Evolutionary conservation across 2,329 filamentous ascomycete species (phyloP).

Genomic region (Diaporthe aspalathi): DNA sequence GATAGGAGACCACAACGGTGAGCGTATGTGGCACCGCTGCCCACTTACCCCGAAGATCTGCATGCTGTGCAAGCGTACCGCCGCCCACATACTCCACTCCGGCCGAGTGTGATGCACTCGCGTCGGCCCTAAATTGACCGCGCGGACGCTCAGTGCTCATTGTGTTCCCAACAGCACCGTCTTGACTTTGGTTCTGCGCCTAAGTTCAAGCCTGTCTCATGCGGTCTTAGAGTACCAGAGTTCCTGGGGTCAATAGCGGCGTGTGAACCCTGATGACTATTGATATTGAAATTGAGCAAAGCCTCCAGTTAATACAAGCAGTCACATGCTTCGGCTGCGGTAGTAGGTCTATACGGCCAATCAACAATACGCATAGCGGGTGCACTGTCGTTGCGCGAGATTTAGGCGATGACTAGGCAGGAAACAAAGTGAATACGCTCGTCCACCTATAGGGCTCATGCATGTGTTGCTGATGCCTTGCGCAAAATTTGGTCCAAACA

Average conservation of each 20-base stretch:
- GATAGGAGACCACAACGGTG: constrained; percentile 1
- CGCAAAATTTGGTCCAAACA: neutral
- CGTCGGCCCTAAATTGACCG: neutral
- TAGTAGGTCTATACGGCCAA: too few relatives aligned
- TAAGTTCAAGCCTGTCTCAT: neutral
- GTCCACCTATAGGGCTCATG: neutral
- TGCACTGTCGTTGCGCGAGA: neutral
- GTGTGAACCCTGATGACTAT: neutral
- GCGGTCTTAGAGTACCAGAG: too few relatives aligned
- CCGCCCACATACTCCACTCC: neutral
- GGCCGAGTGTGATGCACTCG: neutral
- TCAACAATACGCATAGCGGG: neutral
- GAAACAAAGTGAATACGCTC: neutral
- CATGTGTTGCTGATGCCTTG: neutral
- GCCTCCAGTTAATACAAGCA: neutral
- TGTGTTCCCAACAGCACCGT: neutral
- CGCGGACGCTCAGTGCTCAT: neutral
- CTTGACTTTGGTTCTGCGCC: neutral
- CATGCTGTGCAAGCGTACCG: constrained; percentile 3
- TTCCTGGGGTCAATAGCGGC: neutral
- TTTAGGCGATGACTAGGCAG: too few relatives aligned
- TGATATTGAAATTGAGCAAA: neutral
- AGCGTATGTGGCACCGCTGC: neutral
- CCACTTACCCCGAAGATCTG: constrained; percentile 16
- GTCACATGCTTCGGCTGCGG: neutral